Evolutionary conservation across 208 protist genomes (phyloP), one percentile per base, ranked within the genome.

Genomic region (Wallacemonas sp.): DNA sequence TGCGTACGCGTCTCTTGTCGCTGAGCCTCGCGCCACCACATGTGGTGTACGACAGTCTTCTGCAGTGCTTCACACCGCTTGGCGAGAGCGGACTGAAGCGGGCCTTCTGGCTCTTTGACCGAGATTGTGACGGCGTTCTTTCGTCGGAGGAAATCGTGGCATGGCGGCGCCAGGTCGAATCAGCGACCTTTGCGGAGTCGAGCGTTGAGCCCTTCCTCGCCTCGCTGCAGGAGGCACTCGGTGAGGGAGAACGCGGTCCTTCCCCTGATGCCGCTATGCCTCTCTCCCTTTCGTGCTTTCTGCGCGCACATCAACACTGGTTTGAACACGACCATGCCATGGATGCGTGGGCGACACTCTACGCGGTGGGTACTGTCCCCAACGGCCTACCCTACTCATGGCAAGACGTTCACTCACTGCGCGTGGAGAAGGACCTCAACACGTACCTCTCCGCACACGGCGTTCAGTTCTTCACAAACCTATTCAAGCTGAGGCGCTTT

Each of bases 51-150:
- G 80, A 96, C 71, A 41, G 32, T 1, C 62, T 69, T 17, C 39
- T 79, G 15, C 55, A 61, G 27, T 73, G 64, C 27, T 63, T 92
- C 33, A 96, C 91, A 3, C 36, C 55, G 2, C 70, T 78, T 0
- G 91, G 91, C 5, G 71, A 81, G 45, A 63, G 77, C n/a, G 78
- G 76, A 0, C 60, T 89, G 12, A 60, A 79, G 21, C 78, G 91
- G 12, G 83, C 86, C 13, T 94, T 96, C 71, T 96, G 91, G 88
- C 72, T 92, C 32, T 62, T 92, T 4, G 87, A 94, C 70, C 82
- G 79, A 45, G 85, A 96, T 79, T 48, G 68, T 22, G 86, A 91
- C 55, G 87, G 78, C 0, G 24, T 82, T 12, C 71, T 96, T 29
- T 71, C 76, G 26, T 24, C 72, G 29, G 78, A 83, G 15, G 91